Evolutionary conservation across 768 basidiomycete species (phyloP), one percentile per base, ranked within the genome.

Genomic region (Lactifluus echinatus): DNA sequence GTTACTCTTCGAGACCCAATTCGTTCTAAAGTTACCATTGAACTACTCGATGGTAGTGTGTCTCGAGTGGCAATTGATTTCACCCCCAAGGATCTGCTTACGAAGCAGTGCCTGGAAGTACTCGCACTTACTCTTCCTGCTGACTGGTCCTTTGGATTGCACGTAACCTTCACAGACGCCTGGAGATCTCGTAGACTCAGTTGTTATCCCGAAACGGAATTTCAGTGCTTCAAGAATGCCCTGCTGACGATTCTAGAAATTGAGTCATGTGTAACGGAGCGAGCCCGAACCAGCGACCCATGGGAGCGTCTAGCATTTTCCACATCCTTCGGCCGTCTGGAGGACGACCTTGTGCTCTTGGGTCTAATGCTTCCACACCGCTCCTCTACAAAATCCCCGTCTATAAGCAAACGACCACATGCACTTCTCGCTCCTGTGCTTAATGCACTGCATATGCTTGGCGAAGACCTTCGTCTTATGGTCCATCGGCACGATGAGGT

Each of bases 371-470:
- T 75, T 21, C 78, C 75, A 23, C 59, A 61, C 26, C 58, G 46
- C 2, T 40, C 44, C 15, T 36, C 24, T 14, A 47, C 23, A 12
- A 45, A 53, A 12, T 15, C 23, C 5, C 34, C 54, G 8, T 31
- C 56, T 4, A 36, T 44, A 8, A 48, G 33, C 26, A 57, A 65
- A 58, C 49, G 64, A 53, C 75, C 78, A 12, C 77, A 80, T 49
- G 68, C 69, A 21, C 68, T 79, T 15, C 71, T 85, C 15, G 80
- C 80, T 0, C 79, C 80, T 1, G 74, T 86, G 26, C 72, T 94
- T 12, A 81, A 84, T 57, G 86, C 83, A 0, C 70, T 98, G 1
- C 93, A 97, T 66, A 79, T 84, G 43, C 75, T 95, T 2, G 92
- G 79, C 0, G 90, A 88, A 66, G 79, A 85, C 56, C 68, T 85